Evolutionary conservation across 2,329 filamentous ascomycete species (phyloP).

Genomic region (Fusarium guadeloupense): DNA sequence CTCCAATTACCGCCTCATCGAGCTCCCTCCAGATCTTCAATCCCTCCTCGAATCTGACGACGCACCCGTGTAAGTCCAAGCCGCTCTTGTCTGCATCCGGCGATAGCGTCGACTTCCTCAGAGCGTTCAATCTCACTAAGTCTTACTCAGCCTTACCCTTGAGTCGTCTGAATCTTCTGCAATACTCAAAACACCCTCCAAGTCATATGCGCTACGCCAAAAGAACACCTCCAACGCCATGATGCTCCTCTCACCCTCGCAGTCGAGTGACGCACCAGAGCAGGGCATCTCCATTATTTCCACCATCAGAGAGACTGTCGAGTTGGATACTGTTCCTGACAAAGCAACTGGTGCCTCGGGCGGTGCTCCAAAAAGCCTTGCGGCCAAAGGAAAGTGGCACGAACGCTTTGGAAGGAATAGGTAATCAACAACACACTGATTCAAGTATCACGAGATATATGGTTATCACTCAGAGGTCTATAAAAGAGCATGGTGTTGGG

Average conservation of each 20-base stretch:
- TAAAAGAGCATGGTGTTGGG: neutral
- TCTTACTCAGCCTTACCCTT: conserved; percentile 55
- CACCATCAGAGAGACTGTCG: conserved; percentile 70
- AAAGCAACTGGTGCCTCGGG: conserved; percentile 38
- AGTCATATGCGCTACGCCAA: conserved; percentile 68
- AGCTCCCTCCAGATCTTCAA: conserved; percentile 68
- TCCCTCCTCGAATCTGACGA: conserved; percentile 62
- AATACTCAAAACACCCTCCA: conserved; percentile 60
- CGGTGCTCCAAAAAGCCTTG: conserved; percentile 40
- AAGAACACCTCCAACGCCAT: conserved; percentile 76
- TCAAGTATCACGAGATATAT: neutral
- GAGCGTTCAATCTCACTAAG: neutral
- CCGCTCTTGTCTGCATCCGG: neutral
- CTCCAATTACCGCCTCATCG: conserved; percentile 67
- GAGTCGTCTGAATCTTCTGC: conserved; percentile 60
- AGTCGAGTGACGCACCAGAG: conserved; percentile 33
- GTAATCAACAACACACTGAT: conserved; percentile 37
- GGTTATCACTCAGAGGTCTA: neutral
- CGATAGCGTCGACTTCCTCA: neutral
- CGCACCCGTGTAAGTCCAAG: conserved; percentile 60
- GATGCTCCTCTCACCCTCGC: conserved; percentile 56
- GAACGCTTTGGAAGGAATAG: conserved; percentile 64
- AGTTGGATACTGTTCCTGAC: conserved; percentile 60
- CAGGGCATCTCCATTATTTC: conserved; percentile 59
- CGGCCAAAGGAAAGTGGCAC: conserved; percentile 65